Base-by-base conservation (phyloP, 352 stramenopile genomes). In the Globisporangium nodosum region DNA sequence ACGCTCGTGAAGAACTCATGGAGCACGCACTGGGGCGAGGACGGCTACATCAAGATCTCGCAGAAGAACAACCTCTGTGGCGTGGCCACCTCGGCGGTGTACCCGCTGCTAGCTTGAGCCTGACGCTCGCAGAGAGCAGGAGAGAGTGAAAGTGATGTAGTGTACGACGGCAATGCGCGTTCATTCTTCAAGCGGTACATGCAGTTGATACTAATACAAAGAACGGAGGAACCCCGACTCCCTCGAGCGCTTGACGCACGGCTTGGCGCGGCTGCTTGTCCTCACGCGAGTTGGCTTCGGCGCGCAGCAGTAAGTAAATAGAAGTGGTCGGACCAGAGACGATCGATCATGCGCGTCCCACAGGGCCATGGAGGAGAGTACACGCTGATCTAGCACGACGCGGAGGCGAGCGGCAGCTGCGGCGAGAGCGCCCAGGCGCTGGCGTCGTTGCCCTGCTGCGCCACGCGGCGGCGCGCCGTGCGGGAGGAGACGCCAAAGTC, bases 1-100 rank as follows among this genome's bases (percentile, higher is more conserved):
- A 98, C 89, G 52, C 73, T 98, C 62, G 87, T 98, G 52, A 97
- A 97, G 73, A 98, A 98, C 69, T 97, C 86, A 59, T 98, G 94
- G 94, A 95, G 85, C 66, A 94, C 78, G 39, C 80, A 92, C 58
- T 98, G 94, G 94, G 94, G 94, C 45, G 94, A 98, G 56, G 71
- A 96, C 42, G 91, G 91, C 37, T 97, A 97, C 76, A 68, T 97
- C 35, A 94, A 92, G 67, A 95, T 98, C 61, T 75, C 83, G 39
- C 88, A 96, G 65, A 93, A 95, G 58, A 69, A 95, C 58, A 99
- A 99, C 58, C 87, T 97, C 5, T 99, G 96, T 66, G 96, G 96
- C 20, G 94, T 99, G 48, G 85, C 96, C 47, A 98, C 86, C 0
- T 72, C 80, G 18, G 82, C 90, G 0, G 92, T 76, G 13, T 97